A percentile compares a stretch with the other conserved stretches of the same genome.
Evolutionary conservation across 306 rosid genomes (phyloP).

Genomic region (Gastrolobium bilobum): DNA sequence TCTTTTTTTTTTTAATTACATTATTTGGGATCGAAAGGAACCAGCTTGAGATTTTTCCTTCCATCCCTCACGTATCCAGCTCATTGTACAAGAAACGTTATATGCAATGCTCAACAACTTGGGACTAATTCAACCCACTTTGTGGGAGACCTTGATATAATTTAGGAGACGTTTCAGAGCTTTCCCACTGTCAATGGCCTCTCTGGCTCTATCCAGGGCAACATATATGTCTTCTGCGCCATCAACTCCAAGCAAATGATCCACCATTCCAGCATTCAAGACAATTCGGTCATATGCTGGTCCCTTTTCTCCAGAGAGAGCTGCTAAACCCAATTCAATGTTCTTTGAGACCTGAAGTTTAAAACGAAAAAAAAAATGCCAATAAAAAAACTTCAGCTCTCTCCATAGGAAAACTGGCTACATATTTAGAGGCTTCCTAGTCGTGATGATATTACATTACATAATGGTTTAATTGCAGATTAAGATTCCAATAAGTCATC

Average conservation of each 20-base stretch:
- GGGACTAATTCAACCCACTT: conserved; percentile 54
- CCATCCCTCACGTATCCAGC: conserved; percentile 14
- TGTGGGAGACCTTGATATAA: conserved; percentile 80
- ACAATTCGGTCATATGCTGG: conserved; percentile 93
- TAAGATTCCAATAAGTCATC: conserved; percentile 3
- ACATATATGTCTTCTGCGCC: conserved; percentile 82
- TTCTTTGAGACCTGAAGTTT: conserved; percentile 77
- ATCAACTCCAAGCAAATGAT: conserved; percentile 92
- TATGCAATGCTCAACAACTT: conserved; percentile 30
- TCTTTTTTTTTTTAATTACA: not conserved
- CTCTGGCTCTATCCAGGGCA: conserved; percentile 91
- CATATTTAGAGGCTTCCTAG: conserved; percentile 25
- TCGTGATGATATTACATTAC: conserved; percentile 20
- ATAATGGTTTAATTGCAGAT: conserved; percentile 1
- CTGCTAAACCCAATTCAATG: conserved; percentile 88
- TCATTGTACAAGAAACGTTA: conserved; percentile 7
- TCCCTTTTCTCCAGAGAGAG: conserved; percentile 86
- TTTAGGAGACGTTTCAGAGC: conserved; percentile 82
- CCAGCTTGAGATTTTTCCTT: conserved; percentile 31
- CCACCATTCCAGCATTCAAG: conserved; percentile 91
- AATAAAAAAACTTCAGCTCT: conserved; percentile 30
- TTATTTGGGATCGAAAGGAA: not conserved
- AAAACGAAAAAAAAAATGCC: conserved; percentile 30
- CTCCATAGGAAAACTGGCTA: not conserved
- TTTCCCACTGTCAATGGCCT: conserved; percentile 91